Evolutionary conservation across 768 basidiomycete genomes (phyloP), one percentile per base, ranked within the genome.

Genomic region (Pisolithus tinctorius): DNA sequence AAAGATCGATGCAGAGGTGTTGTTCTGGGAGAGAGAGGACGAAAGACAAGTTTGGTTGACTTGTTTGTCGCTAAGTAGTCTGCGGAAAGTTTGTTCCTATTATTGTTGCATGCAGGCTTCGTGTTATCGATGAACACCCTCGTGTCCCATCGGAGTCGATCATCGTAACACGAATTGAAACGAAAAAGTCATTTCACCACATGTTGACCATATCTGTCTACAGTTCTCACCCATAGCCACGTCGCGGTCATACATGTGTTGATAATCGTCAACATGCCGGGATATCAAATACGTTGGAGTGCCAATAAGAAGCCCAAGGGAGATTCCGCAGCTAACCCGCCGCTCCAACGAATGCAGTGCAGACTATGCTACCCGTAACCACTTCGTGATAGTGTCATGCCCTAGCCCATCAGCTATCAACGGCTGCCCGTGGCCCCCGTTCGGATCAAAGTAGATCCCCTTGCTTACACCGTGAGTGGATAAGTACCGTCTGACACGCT

Each of bases 401-500:
- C 80, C 80, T 51, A 72, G 69, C 40, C 78, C 74, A 40, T 75
- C 76, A 37, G 69, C 64, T 45, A 78, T 61, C 27, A 88, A 71
- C 16, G 84, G 78, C 52, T 82, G 70, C 0, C 86, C 85, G 61
- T 88, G 86, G 9, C 68, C 71, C 13, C 81, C 83, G 2, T 78
- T 61, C 10, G 83, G 76, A 57, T 88, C 79, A 51, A 79, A 82
- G 72, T 75, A 79, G 4, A 89, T 67, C 14, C 82, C 82, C 62
- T 87, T 78, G 42, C 73, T 74, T 29, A 88, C 71, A 17, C 88
- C 86, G 67, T 92, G 89, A 9, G 84, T 83, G 10, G 75, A 71
- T 16, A 95, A 76, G 65, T 93, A 94, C 42, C 74, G 76, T 57
- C 76, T 79, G 20, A 92, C 80, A 9, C 89, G 82, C 83, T 88